Percentiles rank a stretch among this genome's conserved stretches.
Evolutionary conservation across 495 filamentous ascomycete species (phyloP).

Genomic region (Neurospora sp.): DNA sequence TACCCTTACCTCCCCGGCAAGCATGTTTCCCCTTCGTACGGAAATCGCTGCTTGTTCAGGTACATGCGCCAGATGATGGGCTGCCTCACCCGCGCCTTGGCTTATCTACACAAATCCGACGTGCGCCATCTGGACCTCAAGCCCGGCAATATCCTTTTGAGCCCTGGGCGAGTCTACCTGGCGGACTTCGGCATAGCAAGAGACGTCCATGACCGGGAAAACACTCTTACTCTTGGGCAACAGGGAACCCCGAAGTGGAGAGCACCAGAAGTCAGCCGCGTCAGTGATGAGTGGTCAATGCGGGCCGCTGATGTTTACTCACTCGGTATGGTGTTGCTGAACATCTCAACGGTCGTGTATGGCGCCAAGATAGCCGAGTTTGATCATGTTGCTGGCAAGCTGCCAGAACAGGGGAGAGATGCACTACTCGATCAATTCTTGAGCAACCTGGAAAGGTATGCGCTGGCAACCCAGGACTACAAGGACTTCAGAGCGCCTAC

Average conservation of each 20-base stretch:
- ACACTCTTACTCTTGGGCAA: constrained; percentile 24
- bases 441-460: constrained; percentile 13
- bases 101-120: constrained; percentile 28
- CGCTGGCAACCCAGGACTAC: constrained; percentile 21
- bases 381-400: constrained; percentile 22
- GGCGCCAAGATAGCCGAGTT: constrained; percentile 23
- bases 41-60: constrained; percentile 3
- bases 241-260: constrained; percentile 28
- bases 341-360: constrained; percentile 25
- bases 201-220: constrained; percentile 24
- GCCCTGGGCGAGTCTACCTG: constrained; percentile 27
- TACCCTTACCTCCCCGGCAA: not conserved
- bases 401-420: constrained; percentile 10
- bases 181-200: constrained; percentile 35
- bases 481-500: constrained; percentile 22
- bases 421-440: constrained; percentile 20
- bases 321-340: constrained; percentile 24
- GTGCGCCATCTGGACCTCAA: constrained; percentile 36
- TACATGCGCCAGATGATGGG: constrained; percentile 26
- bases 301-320: constrained; percentile 29
- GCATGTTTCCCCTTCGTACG: not conserved
- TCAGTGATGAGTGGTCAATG: constrained; percentile 25
- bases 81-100: constrained; percentile 31
- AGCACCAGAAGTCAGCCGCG: constrained; percentile 24
- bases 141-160: constrained; percentile 33